Percentiles rank a stretch among this genome's conserved stretches.
Evolutionary conservation across 768 basidiomycete species (phyloP).

Genomic region (Suillus sp.): DNA sequence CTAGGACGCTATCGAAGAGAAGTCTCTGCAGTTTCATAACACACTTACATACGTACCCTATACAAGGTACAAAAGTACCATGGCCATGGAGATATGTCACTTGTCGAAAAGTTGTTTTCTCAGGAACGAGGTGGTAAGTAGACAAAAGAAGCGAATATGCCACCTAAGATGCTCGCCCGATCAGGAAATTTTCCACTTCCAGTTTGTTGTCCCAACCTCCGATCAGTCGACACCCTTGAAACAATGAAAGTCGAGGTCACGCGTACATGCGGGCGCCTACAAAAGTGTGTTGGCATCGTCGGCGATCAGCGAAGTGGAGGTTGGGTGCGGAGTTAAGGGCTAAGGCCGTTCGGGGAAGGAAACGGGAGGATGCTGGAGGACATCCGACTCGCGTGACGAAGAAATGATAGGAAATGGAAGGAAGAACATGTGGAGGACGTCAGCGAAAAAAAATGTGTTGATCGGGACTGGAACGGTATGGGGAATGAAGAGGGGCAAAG

Average conservation of each 20-base stretch:
- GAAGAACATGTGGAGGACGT: not conserved
- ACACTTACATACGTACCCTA: not conserved
- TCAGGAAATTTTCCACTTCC: not conserved
- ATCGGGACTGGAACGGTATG: not conserved
- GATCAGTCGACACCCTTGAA: not conserved
- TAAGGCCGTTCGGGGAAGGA: not conserved
- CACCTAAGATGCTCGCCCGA: not conserved
- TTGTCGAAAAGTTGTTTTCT: conserved; percentile 1
- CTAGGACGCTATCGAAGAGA: not conserved
- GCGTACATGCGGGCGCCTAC: not conserved
- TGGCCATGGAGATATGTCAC: conserved; percentile 6
- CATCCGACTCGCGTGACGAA: not conserved
- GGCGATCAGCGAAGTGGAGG: not conserved
- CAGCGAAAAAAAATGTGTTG: not conserved
- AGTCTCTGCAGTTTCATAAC: not conserved
- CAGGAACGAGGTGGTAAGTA: not conserved
- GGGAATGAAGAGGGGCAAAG: not conserved
- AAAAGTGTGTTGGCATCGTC: conserved; percentile 1
- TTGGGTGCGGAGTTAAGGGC: not conserved
- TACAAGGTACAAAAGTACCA: not conserved
- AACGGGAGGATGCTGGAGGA: not conserved
- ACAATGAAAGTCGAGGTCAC: not conserved
- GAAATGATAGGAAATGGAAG: not conserved
- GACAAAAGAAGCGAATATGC: not conserved
- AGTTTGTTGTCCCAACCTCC: not conserved